phyloP scores from a whole-genome alignment of 2,329 filamentous ascomycete species.

The Fusarium incarnatum region DNA sequence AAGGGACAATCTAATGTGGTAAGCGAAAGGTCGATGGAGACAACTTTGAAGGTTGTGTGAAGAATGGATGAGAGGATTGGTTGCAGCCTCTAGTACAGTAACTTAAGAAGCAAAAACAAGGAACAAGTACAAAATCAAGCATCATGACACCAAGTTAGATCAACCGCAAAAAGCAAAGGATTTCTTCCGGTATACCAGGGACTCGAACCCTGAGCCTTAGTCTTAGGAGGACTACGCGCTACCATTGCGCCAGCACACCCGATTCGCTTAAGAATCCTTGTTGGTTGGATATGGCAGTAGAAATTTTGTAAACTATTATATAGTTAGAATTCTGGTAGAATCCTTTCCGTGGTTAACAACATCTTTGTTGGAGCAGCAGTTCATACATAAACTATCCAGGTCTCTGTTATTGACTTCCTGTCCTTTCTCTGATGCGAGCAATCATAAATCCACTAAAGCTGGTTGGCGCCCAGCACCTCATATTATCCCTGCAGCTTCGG shows the following conservation, averaged over 20 bases:
- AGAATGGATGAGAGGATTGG: not conserved
- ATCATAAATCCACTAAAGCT: not conserved
- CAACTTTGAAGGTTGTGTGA: not conserved
- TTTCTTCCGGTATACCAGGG: constrained; percentile 48
- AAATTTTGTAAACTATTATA: constrained; percentile 5
- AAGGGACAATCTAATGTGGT: not conserved
- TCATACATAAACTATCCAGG: too few relatives aligned
- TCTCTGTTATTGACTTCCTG: not conserved
- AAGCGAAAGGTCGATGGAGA: not conserved
- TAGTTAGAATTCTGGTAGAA: fast-evolving
- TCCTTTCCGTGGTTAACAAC: not conserved
- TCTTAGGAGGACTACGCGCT: constrained; percentile 56
- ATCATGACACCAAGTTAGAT: not conserved
- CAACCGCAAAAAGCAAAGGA: not conserved
- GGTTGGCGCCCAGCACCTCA: too few relatives aligned
- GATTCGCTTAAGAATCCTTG: constrained; percentile 8
- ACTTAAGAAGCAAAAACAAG: not conserved
- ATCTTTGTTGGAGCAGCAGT: not conserved
- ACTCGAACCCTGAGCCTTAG: constrained; percentile 57
- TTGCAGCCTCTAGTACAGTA: not conserved
- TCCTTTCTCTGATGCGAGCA: not conserved
- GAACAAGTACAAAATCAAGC: constrained; percentile 13
- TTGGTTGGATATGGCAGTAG: constrained; percentile 34
- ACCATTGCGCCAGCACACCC: constrained; percentile 50
- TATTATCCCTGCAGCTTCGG: not conserved